Evolutionary conservation across 164 flowering plant species (phyloP).

Genomic region (Nymphaea colorata): DNA sequence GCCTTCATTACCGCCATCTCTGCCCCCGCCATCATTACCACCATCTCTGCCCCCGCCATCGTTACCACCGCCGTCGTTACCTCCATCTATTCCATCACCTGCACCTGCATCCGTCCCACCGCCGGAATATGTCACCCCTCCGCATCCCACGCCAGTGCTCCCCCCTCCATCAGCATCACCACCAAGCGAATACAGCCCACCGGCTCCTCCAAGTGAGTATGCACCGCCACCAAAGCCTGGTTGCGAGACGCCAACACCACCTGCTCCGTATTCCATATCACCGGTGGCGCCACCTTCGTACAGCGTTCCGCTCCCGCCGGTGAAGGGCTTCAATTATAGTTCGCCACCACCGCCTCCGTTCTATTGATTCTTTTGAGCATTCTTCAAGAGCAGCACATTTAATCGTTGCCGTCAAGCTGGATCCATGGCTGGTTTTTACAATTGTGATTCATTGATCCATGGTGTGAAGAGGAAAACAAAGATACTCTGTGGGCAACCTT

Average conservation of each 20-base stretch:
- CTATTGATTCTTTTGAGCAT: neutral
- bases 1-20: neutral
- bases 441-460: neutral
- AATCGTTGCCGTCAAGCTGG: neutral
- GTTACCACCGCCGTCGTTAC: neutral
- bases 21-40: too few relatives aligned
- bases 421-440: neutral
- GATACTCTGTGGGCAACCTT: neutral
- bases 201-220: neutral
- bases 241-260: neutral
- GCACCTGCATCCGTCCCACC: neutral
- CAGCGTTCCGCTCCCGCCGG: neutral
- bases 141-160: neutral
- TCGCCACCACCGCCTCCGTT: constrained; percentile 1
- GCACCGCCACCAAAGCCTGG: neutral
- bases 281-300: neutral
- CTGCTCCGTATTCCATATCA: neutral
- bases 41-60: neutral
- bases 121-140: neutral
- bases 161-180: neutral
- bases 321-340: neutral
- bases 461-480: neutral
- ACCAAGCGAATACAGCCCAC: neutral
- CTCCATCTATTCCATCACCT: neutral
- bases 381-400: neutral